Percentiles rank a stretch among this genome's conserved stretches.
phyloP scores from a whole-genome alignment of 352 stramenopile genomes.

The Phytophthora hybrid region DNA sequence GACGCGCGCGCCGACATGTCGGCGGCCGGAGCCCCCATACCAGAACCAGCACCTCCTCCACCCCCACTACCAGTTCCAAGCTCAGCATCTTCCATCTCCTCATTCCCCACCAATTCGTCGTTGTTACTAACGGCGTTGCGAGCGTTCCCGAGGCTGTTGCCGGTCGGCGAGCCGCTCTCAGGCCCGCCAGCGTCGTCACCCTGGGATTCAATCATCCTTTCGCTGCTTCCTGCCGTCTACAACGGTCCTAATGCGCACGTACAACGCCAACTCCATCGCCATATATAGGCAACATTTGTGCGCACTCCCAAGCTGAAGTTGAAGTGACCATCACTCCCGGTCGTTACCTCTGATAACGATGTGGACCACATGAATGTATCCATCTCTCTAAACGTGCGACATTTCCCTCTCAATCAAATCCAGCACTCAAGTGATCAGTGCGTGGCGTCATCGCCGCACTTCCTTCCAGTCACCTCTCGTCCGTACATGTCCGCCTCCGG shows the following conservation, averaged over 20 bases:
- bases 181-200: not conserved
- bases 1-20: slow-evolving; percentile 68
- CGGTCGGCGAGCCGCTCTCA: slow-evolving; percentile 6
- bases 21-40: slow-evolving; percentile 34
- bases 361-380: slow-evolving; percentile 20
- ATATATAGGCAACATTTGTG: not conserved
- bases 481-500: slow-evolving; percentile 26
- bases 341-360: slow-evolving; percentile 13
- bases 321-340: slow-evolving; percentile 37
- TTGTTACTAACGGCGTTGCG: slow-evolving; percentile 20
- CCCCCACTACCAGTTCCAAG: not conserved
- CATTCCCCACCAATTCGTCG: slow-evolving; percentile 21
- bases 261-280: not conserved
- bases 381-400: slow-evolving; percentile 10
- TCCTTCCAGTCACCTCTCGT: not conserved
- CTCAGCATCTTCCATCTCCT: slow-evolving; percentile 22
- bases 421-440: slow-evolving; percentile 3
- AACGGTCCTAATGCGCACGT: not conserved
- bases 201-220: slow-evolving; percentile 24
- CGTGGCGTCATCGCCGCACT: slow-evolving; percentile 10
- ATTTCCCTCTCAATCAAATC: slow-evolving; percentile 6
- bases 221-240: not conserved
- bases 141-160: slow-evolving; percentile 20
- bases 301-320: slow-evolving; percentile 31
- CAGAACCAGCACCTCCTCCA: slow-evolving; percentile 23